A percentile compares a stretch with the other conserved stretches of the same genome.
Evolutionary conservation across 768 basidiomycete species (phyloP).

Genomic region (Lactarius psammicola): DNA sequence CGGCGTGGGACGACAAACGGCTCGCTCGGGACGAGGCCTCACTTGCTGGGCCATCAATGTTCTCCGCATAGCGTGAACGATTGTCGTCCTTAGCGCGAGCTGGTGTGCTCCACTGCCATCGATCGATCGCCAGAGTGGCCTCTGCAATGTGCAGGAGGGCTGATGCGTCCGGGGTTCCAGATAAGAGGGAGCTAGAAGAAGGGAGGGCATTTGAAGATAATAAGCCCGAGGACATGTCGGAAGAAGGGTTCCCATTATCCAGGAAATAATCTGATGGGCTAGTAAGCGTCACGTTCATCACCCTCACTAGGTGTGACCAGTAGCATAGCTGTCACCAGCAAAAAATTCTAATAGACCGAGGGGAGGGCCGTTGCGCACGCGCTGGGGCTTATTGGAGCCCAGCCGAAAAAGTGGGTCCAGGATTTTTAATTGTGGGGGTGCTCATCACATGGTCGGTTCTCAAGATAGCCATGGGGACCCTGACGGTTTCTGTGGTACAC

Average conservation of each 20-base stretch:
- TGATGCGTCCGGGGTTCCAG: too few species aligned
- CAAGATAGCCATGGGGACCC: conserved; percentile 65
- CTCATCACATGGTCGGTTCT: conserved; percentile 49
- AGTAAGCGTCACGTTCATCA: conserved; percentile 35
- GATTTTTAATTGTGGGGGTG: conserved; percentile 53
- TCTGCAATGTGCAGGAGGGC: too few species aligned
- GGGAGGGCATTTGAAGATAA: not conserved
- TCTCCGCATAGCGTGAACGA: too few species aligned
- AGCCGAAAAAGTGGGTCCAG: conserved; percentile 61
- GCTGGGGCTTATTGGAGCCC: conserved; percentile 48
- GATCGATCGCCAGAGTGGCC: too few species aligned
- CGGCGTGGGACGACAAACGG: conserved; percentile 14
- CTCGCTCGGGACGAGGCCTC: conserved; percentile 7
- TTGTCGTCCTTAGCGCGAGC: too few species aligned
- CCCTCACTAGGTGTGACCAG: too few species aligned
- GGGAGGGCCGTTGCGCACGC: conserved; percentile 64
- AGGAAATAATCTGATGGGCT: conserved; percentile 2
- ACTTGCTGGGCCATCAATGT: too few species aligned
- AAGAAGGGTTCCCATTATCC: not conserved
- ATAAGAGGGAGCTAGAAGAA: not conserved
- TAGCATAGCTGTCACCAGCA: conserved; percentile 64
- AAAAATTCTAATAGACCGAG: conserved; percentile 67
- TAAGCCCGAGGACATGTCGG: not conserved
- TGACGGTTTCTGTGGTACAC: conserved; percentile 62
- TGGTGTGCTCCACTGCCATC: too few species aligned